Base-by-base conservation (phyloP, 2,329 filamentous ascomycete genomes). In the Cladophialophora exuberans region DNA sequence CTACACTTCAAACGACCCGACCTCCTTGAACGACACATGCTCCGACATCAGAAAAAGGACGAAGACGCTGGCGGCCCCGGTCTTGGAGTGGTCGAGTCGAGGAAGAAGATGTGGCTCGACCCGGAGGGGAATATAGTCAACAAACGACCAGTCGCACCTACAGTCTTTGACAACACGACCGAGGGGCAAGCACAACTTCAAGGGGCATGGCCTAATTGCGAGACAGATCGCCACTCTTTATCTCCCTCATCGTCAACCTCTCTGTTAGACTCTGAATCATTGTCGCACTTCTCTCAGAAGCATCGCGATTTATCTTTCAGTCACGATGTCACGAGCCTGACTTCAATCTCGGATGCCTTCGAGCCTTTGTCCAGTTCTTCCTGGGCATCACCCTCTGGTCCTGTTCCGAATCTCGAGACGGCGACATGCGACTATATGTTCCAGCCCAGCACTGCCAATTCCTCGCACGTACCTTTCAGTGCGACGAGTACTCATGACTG, bases 1-100 rank as follows among this genome's bases (percentile, higher is more conserved):
- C 81, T 82, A 23, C 81, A 84, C 64, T 86, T 85, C 67, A 82
- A 82, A 63, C 75, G 83, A 39, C 79, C 78, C 22, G 83, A 86
- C 67, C 69, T 86, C 36, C 68, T 84, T 53, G 79, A 79, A 35
- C 75, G 83, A 61, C 83, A 87, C 66, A 79, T 85, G 72, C 66
- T 68, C 45, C 74, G 78, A 5, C 78, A 80, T 64, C 69, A 69
- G n/a, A 77, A 78, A 57, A 77, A 78, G 50, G 78, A 81, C 63
- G 73, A 75, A 43, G 77, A 80, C 66, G 77, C 76, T 42, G 76
- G 77, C 17, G 76, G 76, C 3, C 72, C 73, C 36, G 76, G 76
- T 3, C 65, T 71, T 39, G 76, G 76, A 10, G 65, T 77, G 9
- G 64, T 80, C 39, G 77, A 79, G 60, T 80, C 77, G 3, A 68